Evolutionary conservation across 208 protist genomes (phyloP).

Genomic region (Leishmania aethiopica): DNA sequence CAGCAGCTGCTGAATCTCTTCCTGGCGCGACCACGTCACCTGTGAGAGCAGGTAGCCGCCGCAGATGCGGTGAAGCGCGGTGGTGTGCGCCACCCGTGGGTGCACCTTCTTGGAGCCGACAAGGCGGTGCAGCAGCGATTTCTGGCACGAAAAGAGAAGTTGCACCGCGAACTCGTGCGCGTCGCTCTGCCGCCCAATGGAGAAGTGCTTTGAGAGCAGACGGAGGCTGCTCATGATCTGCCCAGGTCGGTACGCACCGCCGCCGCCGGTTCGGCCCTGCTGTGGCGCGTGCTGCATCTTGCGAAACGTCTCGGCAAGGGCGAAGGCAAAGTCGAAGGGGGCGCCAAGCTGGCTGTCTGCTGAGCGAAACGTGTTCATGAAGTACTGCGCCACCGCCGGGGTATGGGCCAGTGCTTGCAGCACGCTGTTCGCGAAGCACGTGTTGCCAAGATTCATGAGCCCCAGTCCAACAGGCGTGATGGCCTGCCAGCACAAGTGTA

Average conservation of each 20-base stretch:
- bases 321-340: constrained; percentile 85
- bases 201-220: constrained; percentile 75
- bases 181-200: constrained; percentile 85
- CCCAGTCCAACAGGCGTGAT: constrained; percentile 66
- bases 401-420: constrained; percentile 87
- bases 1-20: constrained; percentile 80
- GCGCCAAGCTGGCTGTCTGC: constrained; percentile 53
- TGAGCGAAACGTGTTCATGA: constrained; percentile 60
- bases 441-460: constrained; percentile 89
- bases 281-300: constrained; percentile 46
- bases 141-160: constrained; percentile 78
- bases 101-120: constrained; percentile 73
- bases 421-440: constrained; percentile 91
- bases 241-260: constrained; percentile 53
- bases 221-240: constrained; percentile 67
- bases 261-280: constrained; percentile 10
- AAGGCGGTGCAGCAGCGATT: constrained; percentile 76
- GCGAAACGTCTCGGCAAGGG: constrained; percentile 77
- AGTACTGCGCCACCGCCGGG: constrained; percentile 87
- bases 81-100: constrained; percentile 68
- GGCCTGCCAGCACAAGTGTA: constrained; percentile 70
- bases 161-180: constrained; percentile 92
- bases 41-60: constrained; percentile 87
- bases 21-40: constrained; percentile 74
- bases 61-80: constrained; percentile 78